Conservation (phyloP, 2,329 filamentous ascomycete genomes). For the Colletotrichum simmondsii region DNA sequence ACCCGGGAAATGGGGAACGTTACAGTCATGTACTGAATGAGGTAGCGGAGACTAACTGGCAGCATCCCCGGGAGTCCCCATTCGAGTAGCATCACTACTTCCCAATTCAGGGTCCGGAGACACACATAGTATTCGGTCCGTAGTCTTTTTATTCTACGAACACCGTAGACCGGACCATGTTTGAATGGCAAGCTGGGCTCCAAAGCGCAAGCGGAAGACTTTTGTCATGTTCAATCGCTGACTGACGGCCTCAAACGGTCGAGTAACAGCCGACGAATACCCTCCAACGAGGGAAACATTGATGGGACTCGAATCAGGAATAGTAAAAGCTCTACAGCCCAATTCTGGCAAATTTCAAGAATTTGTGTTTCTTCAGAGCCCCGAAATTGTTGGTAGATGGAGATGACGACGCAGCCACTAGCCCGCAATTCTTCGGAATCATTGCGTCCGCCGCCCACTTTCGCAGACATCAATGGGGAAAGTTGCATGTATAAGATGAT, state of each 20-base stretch:
- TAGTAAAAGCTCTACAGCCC: background rate
- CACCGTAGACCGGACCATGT: background rate
- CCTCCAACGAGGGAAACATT: no score
- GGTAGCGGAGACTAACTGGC: conserved; percentile 11
- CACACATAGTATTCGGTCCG: background rate
- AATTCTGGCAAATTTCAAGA: background rate
- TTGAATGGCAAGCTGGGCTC: background rate
- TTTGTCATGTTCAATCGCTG: no score
- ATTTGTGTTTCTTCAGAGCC: background rate
- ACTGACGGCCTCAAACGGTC: no score
- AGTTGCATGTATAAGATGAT: background rate
- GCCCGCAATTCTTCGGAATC: conserved; percentile 6
- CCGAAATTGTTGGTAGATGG: background rate
- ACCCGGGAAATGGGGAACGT: conserved; percentile 16
- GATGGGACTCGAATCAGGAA: no score
- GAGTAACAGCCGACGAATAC: no score
- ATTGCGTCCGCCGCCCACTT: conserved; percentile 21
- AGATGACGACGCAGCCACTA: conserved; percentile 2
- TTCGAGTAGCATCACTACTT: background rate
- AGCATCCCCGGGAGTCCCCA: conserved; percentile 2
- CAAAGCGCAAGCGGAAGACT: no score
- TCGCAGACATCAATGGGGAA: background rate
- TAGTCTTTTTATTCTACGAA: background rate
- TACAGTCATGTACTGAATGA: background rate
- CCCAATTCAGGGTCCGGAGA: conserved; percentile 11